Evolutionary conservation across 176 grass and related monocot genomes (phyloP), one percentile per base, ranked within the genome.

Genomic region (Lolium perenne): DNA sequence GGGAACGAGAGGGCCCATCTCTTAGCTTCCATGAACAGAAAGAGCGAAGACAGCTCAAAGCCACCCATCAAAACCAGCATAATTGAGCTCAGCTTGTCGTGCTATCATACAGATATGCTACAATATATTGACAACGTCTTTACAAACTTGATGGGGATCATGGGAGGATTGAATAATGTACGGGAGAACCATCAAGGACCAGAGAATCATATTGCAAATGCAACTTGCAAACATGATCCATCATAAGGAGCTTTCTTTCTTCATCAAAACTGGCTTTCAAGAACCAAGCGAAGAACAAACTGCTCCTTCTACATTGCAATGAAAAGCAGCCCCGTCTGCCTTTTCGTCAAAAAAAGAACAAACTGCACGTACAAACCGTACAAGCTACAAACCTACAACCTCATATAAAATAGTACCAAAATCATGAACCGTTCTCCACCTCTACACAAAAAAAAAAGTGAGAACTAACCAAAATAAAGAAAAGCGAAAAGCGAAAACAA

Each of bases 351-450:
- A 35, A 35, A 35, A 80, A 45, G 67, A 70, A 29, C 76, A 80
- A 84, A 69, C 40, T 38, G 29, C 60, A 62, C 51, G 40, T 46
- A 84, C 80, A 55, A 65, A 46, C 79, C 71, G 59, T 82, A 71
- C 78, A 87, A 83, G 35, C 49, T 91, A 83, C 49, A 87, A 14
- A 16, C 85, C 50, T 91, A 91, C 49, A 81, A 8, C 29, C 85
- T 84, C 80, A 53, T 48, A 63, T 11, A 60, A 68, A 59, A 2
- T 49, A 60, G 7, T 17, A 35, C 32, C 1, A 74, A 50, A 84
- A 54, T 35, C 68, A 76, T 45, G 40, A 40, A 59, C 69, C 69
- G 54, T 48, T 29, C 69, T 73, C 68, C 67, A 45, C 16, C 76
- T 76, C n/a, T 61, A 38, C 60, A 75, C 77, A 84, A 61, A 61